Percentiles rank a stretch among this genome's conserved stretches.
Evolutionary conservation across 2,329 filamentous ascomycete species (phyloP).

Genomic region (Ascocoryne sarcoides): DNA sequence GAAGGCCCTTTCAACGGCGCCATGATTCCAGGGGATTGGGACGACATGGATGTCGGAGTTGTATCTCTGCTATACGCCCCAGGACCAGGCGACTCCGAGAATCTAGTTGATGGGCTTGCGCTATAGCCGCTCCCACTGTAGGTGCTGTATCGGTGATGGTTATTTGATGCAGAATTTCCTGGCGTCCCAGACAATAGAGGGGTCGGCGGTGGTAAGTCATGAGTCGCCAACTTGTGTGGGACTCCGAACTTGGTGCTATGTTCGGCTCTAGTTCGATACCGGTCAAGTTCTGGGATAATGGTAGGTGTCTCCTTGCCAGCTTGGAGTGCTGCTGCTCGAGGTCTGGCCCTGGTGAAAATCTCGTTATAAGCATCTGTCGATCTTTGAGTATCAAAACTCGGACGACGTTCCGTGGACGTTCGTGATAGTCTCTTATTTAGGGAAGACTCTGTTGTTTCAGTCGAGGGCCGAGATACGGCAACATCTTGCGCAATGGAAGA

Average conservation of each 20-base stretch:
- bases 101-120: slow-evolving; percentile 65
- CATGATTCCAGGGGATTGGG: slow-evolving; percentile 59
- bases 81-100: slow-evolving; percentile 62
- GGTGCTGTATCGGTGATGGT: slow-evolving; percentile 31
- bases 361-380: slow-evolving; percentile 29
- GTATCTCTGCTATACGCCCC: slow-evolving; percentile 68
- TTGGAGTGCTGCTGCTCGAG: slow-evolving; percentile 6
- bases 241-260: slow-evolving; percentile 31
- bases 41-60: slow-evolving; percentile 70
- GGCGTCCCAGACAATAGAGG: slow-evolving; percentile 50
- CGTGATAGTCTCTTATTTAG: slow-evolving; percentile 14
- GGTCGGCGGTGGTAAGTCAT: slow-evolving; percentile 58
- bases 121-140: slow-evolving; percentile 45
- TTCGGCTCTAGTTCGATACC: slow-evolving; percentile 43
- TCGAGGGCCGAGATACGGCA: slow-evolving; percentile 12
- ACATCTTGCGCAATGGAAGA: slow-evolving; percentile 37
- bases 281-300: slow-evolving; percentile 49
- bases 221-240: slow-evolving; percentile 50
- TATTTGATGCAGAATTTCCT: slow-evolving; percentile 32
- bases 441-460: slow-evolving; percentile 16
- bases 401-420: slow-evolving; percentile 6
- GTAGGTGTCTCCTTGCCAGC: slow-evolving; percentile 29
- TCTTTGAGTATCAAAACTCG: slow-evolving; percentile 17
- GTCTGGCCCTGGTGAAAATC: slow-evolving; percentile 31
- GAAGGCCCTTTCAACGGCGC: slow-evolving; percentile 31